Base-by-base conservation (phyloP, 768 basidiomycete genomes). In the Coprinopsis sp. region DNA sequence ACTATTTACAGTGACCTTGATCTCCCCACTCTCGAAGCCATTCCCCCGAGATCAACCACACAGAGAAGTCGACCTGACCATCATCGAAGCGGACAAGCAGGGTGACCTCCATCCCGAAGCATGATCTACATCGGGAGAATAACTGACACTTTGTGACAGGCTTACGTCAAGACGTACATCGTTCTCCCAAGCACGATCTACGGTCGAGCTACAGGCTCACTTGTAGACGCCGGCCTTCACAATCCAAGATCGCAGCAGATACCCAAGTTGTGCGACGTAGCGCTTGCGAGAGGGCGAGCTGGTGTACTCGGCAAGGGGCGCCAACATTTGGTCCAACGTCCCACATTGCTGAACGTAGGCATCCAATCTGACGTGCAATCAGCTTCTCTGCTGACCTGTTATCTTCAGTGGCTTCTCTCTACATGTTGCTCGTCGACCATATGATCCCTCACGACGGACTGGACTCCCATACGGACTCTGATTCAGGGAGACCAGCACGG, bases 121-220 rank as follows among this genome's bases (percentile, higher is more conserved):
- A 18, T 6, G 19, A 16, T 41, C 16, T 2, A 51, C 14, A 11
- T 11, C 28, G 38, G 24, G 30, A n/a, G 7, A 28, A 23, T 4
- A 22, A 21, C 27, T 36, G 31, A 16, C 22, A 42, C 14, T 30
- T 10, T 12, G 18, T 12, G 4, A 8, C 16, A 46, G 75, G 76
- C 76, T 13, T 79, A 74, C 57, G 68, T 72, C 24, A 68, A 68
- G 44, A 68, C 74, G 0, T 76, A 78, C 57, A 78, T 81, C 46
- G 54, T 82, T 41, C 53, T 77, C 11, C 79, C 80, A 1, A 64
- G 72, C 3, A 79, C 74, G 1, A 74, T 81, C 34, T 82, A 76
- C 50, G 78, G 76, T 24, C 60, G 70, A 6, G 73, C 77, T 0
- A 57, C 61, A 0, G 73, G 71, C 11, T 58, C 63, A 21, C 67